Evolutionary conservation across 2,329 filamentous ascomycete species (phyloP).

Genomic region (Trichoderma afroharzianum): DNA sequence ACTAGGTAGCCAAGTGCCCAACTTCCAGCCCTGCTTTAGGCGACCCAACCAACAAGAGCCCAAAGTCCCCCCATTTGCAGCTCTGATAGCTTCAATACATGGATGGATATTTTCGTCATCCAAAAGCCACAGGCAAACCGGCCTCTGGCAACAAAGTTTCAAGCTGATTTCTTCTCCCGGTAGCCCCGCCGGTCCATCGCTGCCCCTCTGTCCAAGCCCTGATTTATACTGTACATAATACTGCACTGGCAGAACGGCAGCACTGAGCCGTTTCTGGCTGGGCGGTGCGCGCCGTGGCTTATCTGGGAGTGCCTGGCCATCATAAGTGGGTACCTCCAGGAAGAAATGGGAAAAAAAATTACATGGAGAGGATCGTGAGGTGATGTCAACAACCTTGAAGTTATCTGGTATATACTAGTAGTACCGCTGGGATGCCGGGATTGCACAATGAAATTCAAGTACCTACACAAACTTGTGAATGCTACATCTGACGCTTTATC

Average conservation of each 20-base stretch:
- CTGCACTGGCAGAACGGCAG: background rate
- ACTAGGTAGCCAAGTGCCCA: background rate
- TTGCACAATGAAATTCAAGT: background rate
- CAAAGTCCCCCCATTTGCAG: background rate
- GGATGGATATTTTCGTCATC: background rate
- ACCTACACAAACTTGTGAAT: background rate
- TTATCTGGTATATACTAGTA: too few relatives aligned
- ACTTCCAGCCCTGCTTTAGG: background rate
- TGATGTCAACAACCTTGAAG: background rate
- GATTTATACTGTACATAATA: background rate
- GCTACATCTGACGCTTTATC: background rate
- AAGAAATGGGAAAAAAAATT: background rate
- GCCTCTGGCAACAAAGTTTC: background rate
- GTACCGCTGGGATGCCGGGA: background rate
- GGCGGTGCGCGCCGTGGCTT: background rate
- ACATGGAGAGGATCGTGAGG: background rate
- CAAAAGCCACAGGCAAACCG: background rate
- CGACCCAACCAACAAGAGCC: background rate
- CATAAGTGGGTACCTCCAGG: background rate
- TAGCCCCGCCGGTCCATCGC: background rate
- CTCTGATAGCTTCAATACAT: background rate
- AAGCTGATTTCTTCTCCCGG: slow-evolving; percentile 5
- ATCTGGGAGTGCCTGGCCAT: background rate
- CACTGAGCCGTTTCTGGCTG: background rate
- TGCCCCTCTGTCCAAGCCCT: background rate